A percentile compares a stretch with the other conserved stretches of the same genome.
Conservation (phyloP, 331 rosid species). For the Ulmus americana region DNA sequence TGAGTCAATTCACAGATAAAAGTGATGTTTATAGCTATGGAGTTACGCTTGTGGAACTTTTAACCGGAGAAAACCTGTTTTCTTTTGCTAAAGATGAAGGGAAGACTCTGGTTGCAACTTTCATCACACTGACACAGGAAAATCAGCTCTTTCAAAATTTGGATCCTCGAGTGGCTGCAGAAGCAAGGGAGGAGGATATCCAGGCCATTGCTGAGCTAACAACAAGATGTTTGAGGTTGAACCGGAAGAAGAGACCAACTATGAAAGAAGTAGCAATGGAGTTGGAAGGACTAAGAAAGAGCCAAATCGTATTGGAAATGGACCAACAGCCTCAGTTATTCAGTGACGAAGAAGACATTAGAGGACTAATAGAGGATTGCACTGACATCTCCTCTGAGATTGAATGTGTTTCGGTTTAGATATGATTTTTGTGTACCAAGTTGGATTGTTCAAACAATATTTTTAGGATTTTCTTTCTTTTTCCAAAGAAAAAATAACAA, state of each 20-base stretch:
- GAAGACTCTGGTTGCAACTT: constrained; percentile 33
- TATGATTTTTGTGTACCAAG: too few species aligned
- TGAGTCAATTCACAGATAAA: constrained; percentile 41
- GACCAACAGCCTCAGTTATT: constrained; percentile 7
- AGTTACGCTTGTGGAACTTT: constrained; percentile 42
- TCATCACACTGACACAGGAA: constrained; percentile 39
- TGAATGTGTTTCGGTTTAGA: too few species aligned
- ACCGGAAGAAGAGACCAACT: constrained; percentile 44
- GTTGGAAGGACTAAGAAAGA: constrained; percentile 39
- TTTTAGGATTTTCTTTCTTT: too few species aligned
- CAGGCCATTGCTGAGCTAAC: constrained; percentile 38
- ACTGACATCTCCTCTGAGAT: too few species aligned
- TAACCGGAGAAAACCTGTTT: constrained; percentile 40
- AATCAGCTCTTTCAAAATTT: constrained; percentile 29
- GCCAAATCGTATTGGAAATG: constrained; percentile 26
- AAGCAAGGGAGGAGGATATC: constrained; percentile 34
- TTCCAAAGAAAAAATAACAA: too few species aligned
- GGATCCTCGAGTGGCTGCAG: constrained; percentile 30
- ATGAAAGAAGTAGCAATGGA: constrained; percentile 48
- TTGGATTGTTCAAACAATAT: too few species aligned
- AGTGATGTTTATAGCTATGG: constrained; percentile 54
- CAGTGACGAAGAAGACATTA: not conserved
- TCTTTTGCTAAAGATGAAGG: constrained; percentile 37
- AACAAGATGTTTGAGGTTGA: constrained; percentile 43
- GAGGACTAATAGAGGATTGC: too few species aligned